A percentile compares a stretch with the other conserved stretches of the same genome.
Evolutionary conservation across 371 early-diverging fungal genomes (phyloP).

Genomic region (Modicella reniformis): DNA sequence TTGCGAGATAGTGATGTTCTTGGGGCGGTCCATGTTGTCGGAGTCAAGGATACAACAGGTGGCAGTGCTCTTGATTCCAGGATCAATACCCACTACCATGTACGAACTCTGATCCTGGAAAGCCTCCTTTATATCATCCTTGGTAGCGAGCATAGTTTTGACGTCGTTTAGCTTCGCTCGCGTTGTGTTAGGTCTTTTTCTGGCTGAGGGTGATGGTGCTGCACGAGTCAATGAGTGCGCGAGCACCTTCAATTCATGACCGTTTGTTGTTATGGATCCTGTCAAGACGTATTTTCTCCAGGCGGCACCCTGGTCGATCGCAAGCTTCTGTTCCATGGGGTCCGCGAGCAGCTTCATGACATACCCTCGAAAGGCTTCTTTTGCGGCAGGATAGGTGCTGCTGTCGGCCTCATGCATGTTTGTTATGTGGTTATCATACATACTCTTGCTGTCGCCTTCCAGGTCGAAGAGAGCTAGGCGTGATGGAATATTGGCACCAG

Average conservation of each 20-base stretch:
- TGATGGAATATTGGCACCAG: neutral
- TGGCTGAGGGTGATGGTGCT: neutral
- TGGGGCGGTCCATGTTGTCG: neutral
- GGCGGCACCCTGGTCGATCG: neutral
- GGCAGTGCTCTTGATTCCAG: conserved; percentile 1
- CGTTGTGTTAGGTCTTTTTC: neutral
- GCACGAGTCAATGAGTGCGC: neutral
- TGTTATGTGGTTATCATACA: neutral
- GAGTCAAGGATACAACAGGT: neutral
- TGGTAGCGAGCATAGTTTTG: neutral
- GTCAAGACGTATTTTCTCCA: neutral
- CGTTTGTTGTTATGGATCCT: neutral
- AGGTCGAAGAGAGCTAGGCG: neutral
- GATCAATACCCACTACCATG: neutral
- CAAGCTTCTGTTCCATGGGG: neutral
- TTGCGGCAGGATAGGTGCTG: neutral
- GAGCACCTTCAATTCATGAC: neutral
- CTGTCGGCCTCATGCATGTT: neutral
- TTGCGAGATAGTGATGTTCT: neutral
- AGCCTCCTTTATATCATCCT: neutral
- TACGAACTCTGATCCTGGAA: neutral
- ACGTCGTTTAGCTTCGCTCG: neutral
- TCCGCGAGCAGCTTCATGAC: neutral
- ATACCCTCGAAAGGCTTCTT: neutral
- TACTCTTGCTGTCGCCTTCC: neutral